Base-by-base conservation (phyloP, 257 asterid species). In the Thymus mandschuricus region DNA sequence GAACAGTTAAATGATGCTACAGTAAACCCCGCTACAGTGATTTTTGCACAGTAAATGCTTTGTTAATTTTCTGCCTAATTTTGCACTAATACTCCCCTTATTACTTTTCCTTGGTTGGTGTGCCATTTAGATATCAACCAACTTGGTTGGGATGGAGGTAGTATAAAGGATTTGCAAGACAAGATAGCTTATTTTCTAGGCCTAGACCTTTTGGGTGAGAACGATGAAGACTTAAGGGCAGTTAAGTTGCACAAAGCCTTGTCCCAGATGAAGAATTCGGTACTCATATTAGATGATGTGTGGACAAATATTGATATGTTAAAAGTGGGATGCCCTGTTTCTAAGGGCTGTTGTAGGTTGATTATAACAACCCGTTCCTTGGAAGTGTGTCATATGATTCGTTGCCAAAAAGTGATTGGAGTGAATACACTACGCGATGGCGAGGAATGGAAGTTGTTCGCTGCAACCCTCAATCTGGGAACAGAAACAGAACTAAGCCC, bases 241-340 rank as follows among this genome's bases (percentile, higher is more conserved):
- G 60, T 12, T 11, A 58, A 40, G 31, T 45, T 70, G 60, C 2
- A 33, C 2, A 4, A 40, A 7, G 60, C 59, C 5, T 7, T 58
- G 2, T 58, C 60, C 28, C 13, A 4, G 35, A 45, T 35, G 50
- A 34, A 31, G 60, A 70, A 70, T 2, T 6, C 33, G 3, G 9
- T 70, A 2, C 49, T 70, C 12, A 58, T 70, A 58, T 15, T 58
- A 5, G 68, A 70, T n/a, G 68, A 70, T 70, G 59, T 70, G 8
- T 70, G 75, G 59, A 9, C 15, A 44, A 1, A 33, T 15, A 44
- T 57, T 5, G 13, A 58, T 57, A 30, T 69, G 33, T n/a, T 12
- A 46, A 70, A 46, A 46, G 50, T 58, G 21, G 75, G 75, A 70
- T 10, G 31, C 43, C 48, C 74, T 2, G 38, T 31, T 59, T 15